These are phyloP conservation scores for Rhodotorula sphaerocarpa DNA, from an alignment of 768 basidiomycete species.

Conservation along the genomic window DNA sequence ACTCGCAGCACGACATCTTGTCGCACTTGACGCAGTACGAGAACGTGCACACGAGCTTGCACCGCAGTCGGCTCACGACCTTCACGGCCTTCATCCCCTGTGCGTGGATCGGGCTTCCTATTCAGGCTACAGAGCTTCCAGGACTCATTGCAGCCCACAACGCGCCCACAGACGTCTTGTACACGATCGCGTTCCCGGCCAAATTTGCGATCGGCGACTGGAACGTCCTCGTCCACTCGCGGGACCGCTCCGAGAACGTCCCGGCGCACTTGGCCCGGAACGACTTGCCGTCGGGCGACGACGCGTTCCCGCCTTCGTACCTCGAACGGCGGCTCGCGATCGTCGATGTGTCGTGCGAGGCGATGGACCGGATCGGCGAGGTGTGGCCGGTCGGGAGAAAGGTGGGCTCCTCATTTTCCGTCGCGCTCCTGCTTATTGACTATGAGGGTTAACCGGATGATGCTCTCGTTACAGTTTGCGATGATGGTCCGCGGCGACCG, in stretches of 20 bases:
- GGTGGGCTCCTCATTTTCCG: neutral
- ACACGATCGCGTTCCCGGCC: conserved; percentile 26
- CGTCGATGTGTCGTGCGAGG: conserved; percentile 25
- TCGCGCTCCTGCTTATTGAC: too few relatives aligned
- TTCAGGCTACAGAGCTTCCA: neutral
- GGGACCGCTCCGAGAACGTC: conserved; percentile 27
- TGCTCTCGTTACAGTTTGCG: conserved; percentile 11
- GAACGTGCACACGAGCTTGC: conserved; percentile 17
- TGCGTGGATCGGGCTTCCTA: neutral
- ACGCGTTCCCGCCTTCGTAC: conserved; percentile 21
- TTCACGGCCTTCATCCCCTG: conserved; percentile 28
- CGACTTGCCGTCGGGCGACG: conserved; percentile 24
- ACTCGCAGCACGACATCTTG: conserved; percentile 23
- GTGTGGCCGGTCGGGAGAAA: conserved; percentile 26
- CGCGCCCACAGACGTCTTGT: conserved; percentile 4
- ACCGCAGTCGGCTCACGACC: conserved; percentile 12
- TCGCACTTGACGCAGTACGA: conserved; percentile 28
- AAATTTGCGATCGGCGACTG: conserved; percentile 34
- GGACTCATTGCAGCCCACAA: neutral
- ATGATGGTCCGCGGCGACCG: conserved; percentile 23
- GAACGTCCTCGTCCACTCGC: conserved; percentile 12
- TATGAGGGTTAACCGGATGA: neutral
- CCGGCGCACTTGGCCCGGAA: neutral
- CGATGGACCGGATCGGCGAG: conserved; percentile 20
- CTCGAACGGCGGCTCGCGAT: conserved; percentile 16